Evolutionary conservation across 148 eudicot genomes (phyloP), one percentile per base, ranked within the genome.

Genomic region (Nyssa sinensis): DNA sequence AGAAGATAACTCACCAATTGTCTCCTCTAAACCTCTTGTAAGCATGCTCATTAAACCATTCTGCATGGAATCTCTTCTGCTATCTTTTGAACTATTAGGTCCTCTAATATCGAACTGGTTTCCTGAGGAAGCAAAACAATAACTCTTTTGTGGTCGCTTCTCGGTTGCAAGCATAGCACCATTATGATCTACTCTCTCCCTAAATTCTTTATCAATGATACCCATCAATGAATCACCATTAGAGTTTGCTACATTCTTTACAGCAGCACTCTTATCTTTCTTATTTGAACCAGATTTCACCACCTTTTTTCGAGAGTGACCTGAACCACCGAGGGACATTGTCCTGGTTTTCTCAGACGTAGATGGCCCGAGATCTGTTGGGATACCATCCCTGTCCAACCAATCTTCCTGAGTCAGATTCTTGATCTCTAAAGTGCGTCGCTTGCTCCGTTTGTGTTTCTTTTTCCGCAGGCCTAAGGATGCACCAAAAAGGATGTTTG

Each of bases 21-120:
- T 86, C 71, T 89, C 93, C 71, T 85, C 81, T 51, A 86, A 49
- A 17, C 81, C 84, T 67, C 81, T 83, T 37, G 85, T 80, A 55
- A 83, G 87, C 70, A 83, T 79, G 75, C 67, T 80, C 76, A 82
- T 77, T 55, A 78, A 30, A 59, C 69, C 86, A 80, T 75, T 83
- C 67, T 69, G 80, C 49, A 27, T 64, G 1, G 77, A 70, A 59
- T 71, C 58, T 66, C 67, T 76, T 76, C 64, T 57, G 67, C 49
- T 53, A 47, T 73, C 79, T 59, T 75, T 71, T 24, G 76, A 73
- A 74, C n/a, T 49, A 74, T 59, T 69, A 24, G 74, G 32, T 37
- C 73, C 76, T 63, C 69, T 61, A 32, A 60, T 74, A 72, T 61
- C 78, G 25, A 30, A 68, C 7, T 77, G 62, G 35, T 49, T 84